A percentile compares a stretch with the other conserved stretches of the same genome.
These are phyloP conservation scores for Platanthera guangdongensis DNA, from an alignment of 106 monocot species.

Conservation along the genomic window DNA sequence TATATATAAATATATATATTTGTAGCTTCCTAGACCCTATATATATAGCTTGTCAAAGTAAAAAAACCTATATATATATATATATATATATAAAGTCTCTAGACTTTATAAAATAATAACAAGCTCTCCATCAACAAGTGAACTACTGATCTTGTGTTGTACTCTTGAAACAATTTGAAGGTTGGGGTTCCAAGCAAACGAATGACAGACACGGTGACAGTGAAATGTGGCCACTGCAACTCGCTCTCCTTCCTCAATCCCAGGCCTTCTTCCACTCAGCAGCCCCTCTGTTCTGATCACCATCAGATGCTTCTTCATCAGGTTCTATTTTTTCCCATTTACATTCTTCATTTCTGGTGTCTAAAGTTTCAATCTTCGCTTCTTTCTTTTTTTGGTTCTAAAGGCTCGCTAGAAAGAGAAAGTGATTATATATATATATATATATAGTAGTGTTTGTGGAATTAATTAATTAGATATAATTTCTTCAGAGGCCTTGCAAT, in stretches of 20 bases:
- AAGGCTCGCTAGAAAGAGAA: too few relatives aligned
- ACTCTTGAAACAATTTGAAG: constrained; percentile 21
- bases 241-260: constrained; percentile 58
- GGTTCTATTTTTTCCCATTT: constrained; percentile 7
- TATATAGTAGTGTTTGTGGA: not conserved
- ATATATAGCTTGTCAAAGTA: not conserved
- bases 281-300: constrained; percentile 20
- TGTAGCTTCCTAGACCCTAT: not conserved
- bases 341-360: not conserved
- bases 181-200: constrained; percentile 81
- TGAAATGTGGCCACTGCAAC: constrained; percentile 91
- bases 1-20: not conserved
- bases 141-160: too few relatives aligned
- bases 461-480: not conserved
- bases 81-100: not conserved
- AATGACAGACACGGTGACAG: constrained; percentile 73
- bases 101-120: too few relatives aligned
- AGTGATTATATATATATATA: not conserved
- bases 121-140: too few relatives aligned
- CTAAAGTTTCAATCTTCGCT: not conserved
- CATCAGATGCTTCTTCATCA: constrained; percentile 35
- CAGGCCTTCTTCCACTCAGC: constrained; percentile 20
- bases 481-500: constrained; percentile 20
- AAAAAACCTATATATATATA: not conserved
- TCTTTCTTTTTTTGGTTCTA: too few relatives aligned